phyloP scores from a whole-genome alignment of 305 asterid species.

The Rubia balearica region DNA sequence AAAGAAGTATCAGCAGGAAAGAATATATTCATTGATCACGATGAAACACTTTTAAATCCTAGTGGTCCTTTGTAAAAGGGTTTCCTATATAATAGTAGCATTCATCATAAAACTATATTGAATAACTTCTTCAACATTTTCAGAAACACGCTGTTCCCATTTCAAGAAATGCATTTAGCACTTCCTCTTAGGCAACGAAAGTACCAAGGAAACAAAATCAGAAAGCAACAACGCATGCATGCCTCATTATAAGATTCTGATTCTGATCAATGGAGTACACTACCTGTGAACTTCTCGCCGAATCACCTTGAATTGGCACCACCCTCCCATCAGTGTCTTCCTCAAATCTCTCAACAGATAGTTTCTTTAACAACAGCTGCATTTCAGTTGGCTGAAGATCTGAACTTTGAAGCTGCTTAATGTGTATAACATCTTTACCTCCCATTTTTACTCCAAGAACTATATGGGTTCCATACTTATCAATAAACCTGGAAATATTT shows the following conservation, averaged over 20 bases:
- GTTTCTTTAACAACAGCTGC: slow-evolving; percentile 75
- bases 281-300: slow-evolving; percentile 59
- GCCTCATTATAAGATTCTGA: neutral
- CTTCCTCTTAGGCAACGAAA: neutral
- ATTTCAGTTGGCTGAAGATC: slow-evolving; percentile 64
- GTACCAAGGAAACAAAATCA: neutral
- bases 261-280: slow-evolving; percentile 16
- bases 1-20: neutral
- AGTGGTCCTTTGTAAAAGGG: neutral
- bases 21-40: neutral
- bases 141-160: neutral
- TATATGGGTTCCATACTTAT: slow-evolving; percentile 85
- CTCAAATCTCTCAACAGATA: slow-evolving; percentile 62
- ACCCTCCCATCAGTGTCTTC: slow-evolving; percentile 39
- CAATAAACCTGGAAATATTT: slow-evolving; percentile 75
- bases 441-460: slow-evolving; percentile 95
- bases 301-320: slow-evolving; percentile 27
- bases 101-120: neutral
- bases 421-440: slow-evolving; percentile 89
- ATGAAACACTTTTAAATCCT: neutral
- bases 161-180: neutral
- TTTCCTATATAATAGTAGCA: neutral
- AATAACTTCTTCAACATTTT: neutral
- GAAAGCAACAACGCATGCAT: neutral
- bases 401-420: slow-evolving; percentile 85